Evolutionary conservation across 2,329 filamentous ascomycete genomes (phyloP), one percentile per base, ranked within the genome.

Genomic region (Penicillium sp.): DNA sequence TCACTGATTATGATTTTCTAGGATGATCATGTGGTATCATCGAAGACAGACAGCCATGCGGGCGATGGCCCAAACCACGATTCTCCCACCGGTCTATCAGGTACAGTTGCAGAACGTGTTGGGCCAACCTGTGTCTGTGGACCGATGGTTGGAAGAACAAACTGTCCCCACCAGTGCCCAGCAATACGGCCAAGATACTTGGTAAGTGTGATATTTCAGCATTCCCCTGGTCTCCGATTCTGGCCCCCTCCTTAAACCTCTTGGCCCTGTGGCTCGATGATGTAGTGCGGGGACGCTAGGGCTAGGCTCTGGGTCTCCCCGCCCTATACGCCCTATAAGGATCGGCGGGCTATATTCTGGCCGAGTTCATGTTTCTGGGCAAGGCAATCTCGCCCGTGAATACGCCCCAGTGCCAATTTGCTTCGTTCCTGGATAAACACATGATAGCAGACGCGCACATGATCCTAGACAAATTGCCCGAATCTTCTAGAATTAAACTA

Each of bases 101-200:
- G 43, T 35, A 54, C 36, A 22, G 46, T 53, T 44, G 47, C 57
- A 30, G 43, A 35, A 61, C 56, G 54, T 56, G 49, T 45, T 61
- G 56, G 50, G 61, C 6, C 31, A 55, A 28, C 47, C 53, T 17
- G 19, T 67, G 9, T 61, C 59, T 25, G 62, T 70, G 51, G 60
- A 66, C n/a, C 56, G 62, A 55, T 69, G 68, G 68, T 53, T 70
- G 36, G 63, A 67, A 48, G 61, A 66, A 41, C 62, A 68, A 37
- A 59, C 62, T 37, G 43, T 53, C 5, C 49, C 58, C 12, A 46
- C 57, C 31, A 50, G 62, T 51, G 35, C 56, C 19, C 59, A 61
- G 28, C 60, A 58, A 40, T 65, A 66, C 36, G 53, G 61, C 40
- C 63, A 65, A 49, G 67, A 70, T 47, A 62, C 48, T 54, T 72